These are phyloP conservation scores for Pleurotus ostreatus DNA, from an alignment of 768 basidiomycete genomes.

Conservation along the genomic window DNA sequence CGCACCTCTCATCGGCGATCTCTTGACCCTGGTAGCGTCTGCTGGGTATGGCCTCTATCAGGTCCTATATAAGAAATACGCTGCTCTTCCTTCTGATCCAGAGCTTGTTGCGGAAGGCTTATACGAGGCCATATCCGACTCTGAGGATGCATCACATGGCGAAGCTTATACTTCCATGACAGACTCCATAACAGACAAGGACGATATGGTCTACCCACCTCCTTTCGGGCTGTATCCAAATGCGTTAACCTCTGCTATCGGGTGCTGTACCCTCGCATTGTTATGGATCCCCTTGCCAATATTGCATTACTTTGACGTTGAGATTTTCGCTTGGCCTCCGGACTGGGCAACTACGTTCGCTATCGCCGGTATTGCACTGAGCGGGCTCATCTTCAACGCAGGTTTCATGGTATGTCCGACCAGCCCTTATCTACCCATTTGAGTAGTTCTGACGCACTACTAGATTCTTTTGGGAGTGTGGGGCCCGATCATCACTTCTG, in stretches of 20 bases:
- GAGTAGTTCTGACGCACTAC: slow-evolving; percentile 9
- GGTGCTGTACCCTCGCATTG: slow-evolving; percentile 64
- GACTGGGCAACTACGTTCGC: slow-evolving; percentile 38
- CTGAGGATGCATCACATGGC: slow-evolving; percentile 24
- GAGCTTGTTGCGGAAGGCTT: slow-evolving; percentile 37
- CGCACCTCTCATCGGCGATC: slow-evolving; percentile 66
- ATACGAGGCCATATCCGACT: slow-evolving; percentile 43
- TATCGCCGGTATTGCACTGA: slow-evolving; percentile 64
- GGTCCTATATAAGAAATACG: slow-evolving; percentile 81
- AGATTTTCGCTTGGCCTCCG: slow-evolving; percentile 64
- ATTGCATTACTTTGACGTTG: slow-evolving; percentile 61
- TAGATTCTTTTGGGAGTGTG: slow-evolving; percentile 80
- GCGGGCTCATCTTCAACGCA: slow-evolving; percentile 78
- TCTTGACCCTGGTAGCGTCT: slow-evolving; percentile 70
- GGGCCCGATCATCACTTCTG: slow-evolving; percentile 86
- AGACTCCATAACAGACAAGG: slow-evolving; percentile 13
- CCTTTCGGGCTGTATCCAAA: slow-evolving; percentile 88
- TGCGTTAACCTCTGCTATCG: slow-evolving; percentile 75
- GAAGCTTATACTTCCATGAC: slow-evolving; percentile 13
- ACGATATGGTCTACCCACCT: slow-evolving; percentile 46
- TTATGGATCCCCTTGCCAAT: slow-evolving; percentile 81
- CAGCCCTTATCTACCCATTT: neutral
- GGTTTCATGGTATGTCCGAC: slow-evolving; percentile 69
- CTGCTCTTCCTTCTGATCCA: slow-evolving; percentile 63
- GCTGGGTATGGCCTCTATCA: slow-evolving; percentile 75